Evolutionary conservation across 495 filamentous ascomycete genomes (phyloP).

Genomic region (Arthonia radiata): DNA sequence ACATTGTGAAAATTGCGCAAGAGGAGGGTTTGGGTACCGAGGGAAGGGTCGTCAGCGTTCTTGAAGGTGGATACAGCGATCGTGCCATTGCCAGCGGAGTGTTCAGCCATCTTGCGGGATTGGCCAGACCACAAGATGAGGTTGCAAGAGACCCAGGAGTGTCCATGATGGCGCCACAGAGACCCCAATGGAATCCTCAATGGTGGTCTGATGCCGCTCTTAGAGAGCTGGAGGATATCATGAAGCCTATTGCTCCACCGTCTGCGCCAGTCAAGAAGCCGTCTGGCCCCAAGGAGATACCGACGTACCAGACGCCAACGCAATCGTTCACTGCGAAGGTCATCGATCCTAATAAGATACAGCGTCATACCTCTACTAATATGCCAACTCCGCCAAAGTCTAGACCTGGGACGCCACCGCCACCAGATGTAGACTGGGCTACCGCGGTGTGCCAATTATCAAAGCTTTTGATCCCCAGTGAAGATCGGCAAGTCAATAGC

Average conservation of each 20-base stretch:
- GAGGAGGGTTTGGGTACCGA: constrained; percentile 56
- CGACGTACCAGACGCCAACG: constrained; percentile 51
- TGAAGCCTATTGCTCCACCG: constrained; percentile 20
- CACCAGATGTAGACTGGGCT: constrained; percentile 64
- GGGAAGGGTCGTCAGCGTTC: constrained; percentile 69
- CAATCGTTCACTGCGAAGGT: constrained; percentile 57
- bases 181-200: constrained; percentile 10
- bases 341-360: constrained; percentile 30
- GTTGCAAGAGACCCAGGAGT: neutral
- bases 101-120: constrained; percentile 62
- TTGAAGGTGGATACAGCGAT: constrained; percentile 91
- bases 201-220: constrained; percentile 59
- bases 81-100: constrained; percentile 69
- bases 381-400: constrained; percentile 6
- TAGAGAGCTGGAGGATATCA: constrained; percentile 34
- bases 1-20: constrained; percentile 56
- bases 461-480: constrained; percentile 54
- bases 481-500: constrained; percentile 44
- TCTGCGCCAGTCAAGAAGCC: constrained; percentile 20
- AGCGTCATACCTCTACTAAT: constrained; percentile 12
- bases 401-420: constrained; percentile 30
- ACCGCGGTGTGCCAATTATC: constrained; percentile 56
- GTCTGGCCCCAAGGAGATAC: no score
- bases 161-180: constrained; percentile 5
- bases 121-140: constrained; percentile 27